These are phyloP conservation scores for Lactifluus hygrophoroides DNA, from an alignment of 768 basidiomycete genomes.

Conservation along the genomic window DNA sequence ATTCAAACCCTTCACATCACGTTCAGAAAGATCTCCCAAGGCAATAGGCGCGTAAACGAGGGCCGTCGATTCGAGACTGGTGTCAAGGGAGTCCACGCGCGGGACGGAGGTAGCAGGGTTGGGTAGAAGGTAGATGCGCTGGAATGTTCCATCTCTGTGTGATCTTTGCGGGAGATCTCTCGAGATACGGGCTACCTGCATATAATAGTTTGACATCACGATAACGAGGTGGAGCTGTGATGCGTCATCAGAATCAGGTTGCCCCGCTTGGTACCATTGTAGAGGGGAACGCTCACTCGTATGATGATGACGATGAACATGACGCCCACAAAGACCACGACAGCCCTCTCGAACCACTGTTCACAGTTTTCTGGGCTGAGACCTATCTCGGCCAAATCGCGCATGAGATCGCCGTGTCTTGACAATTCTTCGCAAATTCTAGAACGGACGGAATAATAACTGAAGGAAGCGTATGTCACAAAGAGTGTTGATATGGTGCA, in stretches of 20 bases:
- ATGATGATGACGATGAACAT: conserved; percentile 56
- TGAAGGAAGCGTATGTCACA: conserved; percentile 52
- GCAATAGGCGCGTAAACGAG: conserved; percentile 70
- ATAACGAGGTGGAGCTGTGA: conserved; percentile 68
- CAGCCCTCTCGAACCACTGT: conserved; percentile 62
- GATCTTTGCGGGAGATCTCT: conserved; percentile 17
- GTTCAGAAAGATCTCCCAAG: conserved; percentile 43
- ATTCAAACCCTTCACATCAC: conserved; percentile 41
- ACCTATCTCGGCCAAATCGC: conserved; percentile 60
- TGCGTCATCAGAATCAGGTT: not conserved
- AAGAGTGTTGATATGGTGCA: conserved; percentile 49
- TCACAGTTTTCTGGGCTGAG: conserved; percentile 77
- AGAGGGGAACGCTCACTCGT: conserved; percentile 40
- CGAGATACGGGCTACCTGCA: conserved; percentile 41
- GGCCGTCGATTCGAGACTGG: not conserved
- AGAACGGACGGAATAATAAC: conserved; percentile 42
- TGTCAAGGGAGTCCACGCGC: not conserved
- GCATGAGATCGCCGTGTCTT: conserved; percentile 65
- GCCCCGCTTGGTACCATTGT: not conserved
- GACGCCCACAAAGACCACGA: conserved; percentile 47
- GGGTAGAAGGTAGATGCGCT: conserved; percentile 60
- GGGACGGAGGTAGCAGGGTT: conserved; percentile 27
- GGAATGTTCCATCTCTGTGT: conserved; percentile 30
- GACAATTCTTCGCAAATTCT: conserved; percentile 68
- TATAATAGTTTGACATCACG: conserved; percentile 59